These are phyloP conservation scores for Trypanosoma avium DNA, from an alignment of 208 protist species.

Conservation along the genomic window DNA sequence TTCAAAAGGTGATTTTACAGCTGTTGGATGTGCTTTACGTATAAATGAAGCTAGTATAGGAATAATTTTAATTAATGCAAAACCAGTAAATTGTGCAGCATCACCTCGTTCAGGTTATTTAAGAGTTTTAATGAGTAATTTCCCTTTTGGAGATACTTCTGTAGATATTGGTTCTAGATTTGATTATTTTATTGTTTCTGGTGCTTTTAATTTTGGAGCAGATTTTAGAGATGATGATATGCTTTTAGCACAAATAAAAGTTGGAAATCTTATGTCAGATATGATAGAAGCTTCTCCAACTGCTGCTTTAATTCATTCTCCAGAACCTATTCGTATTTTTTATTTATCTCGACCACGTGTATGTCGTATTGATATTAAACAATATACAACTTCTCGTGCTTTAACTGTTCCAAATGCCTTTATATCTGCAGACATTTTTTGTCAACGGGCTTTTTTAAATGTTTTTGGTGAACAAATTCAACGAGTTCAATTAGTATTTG, in stretches of 20 bases:
- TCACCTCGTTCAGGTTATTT: conserved; percentile 38
- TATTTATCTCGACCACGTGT: conserved; percentile 42
- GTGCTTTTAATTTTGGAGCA: conserved; percentile 59
- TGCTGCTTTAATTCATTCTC: conserved; percentile 28
- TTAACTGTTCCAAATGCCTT: conserved; percentile 54
- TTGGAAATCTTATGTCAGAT: conserved; percentile 61
- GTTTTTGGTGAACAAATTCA: conserved; percentile 54
- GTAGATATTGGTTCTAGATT: conserved; percentile 65
- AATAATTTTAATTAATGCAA: conserved; percentile 54
- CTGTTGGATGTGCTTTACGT: conserved; percentile 45
- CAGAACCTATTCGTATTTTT: conserved; percentile 59
- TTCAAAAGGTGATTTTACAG: conserved; percentile 47
- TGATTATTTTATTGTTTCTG: conserved; percentile 73
- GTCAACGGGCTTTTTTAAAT: conserved; percentile 56
- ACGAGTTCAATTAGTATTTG: conserved; percentile 53
- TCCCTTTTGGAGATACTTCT: conserved; percentile 49
- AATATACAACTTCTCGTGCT: conserved; percentile 63
- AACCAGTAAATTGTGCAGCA: conserved; percentile 20
- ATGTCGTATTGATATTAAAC: conserved; percentile 51
- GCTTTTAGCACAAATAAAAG: conserved; percentile 52
- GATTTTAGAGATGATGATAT: conserved; percentile 46
- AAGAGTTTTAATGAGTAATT: conserved; percentile 49
- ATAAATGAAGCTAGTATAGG: conserved; percentile 69
- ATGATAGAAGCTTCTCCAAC: conserved; percentile 60
- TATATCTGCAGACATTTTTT: conserved; percentile 64